Evolutionary conservation across 2,329 filamentous ascomycete genomes (phyloP), one percentile per base, ranked within the genome.

Genomic region (Fusarium humuli): DNA sequence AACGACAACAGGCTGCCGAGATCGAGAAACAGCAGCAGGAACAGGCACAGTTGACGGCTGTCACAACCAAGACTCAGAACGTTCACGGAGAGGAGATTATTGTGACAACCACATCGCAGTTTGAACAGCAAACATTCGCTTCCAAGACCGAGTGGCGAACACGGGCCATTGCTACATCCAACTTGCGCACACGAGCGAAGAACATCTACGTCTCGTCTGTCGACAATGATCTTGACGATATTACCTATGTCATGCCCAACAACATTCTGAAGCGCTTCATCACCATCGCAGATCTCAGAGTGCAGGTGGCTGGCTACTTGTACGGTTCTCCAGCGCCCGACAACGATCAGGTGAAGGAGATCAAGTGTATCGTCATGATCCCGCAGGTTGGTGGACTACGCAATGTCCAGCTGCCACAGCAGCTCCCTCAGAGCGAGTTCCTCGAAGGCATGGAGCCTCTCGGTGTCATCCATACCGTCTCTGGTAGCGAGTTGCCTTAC

Each of bases 131-230:
- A 79, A 95, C 94, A 0, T 99, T 99, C 79, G 94, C 95, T 13
- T 98, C 95, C 20, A 98, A 98, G 88, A 99, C 96, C 0, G 96
- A 99, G 78, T 99, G 96, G 96, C 92, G 96, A 56, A 99, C 96
- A 13, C 87, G 97, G 72, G 96, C 96, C 32, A 98, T 99, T 77
- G 97, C 96, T 11, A 97, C 96, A 4, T 97, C 94, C 25, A 99
- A 99, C 80, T 84, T 99, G 70, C 91, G 95, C 47, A 98, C 94
- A 49, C 88, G 96, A 71, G 90, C 96, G 52, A 99, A 98, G 87
- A 98, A 99, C 82, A 97, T 99, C 77, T 99, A 98, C 81, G 97
- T 99, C 74, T 97, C 96, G 10, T 96, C 94, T 1, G 94, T 98
- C 57, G 96, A 98, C 78, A 92, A 95, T 71, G 92, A 94, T 57